phyloP scores from a whole-genome alignment of 2,329 filamentous ascomycete species.

The Didymellaceae sp. region DNA sequence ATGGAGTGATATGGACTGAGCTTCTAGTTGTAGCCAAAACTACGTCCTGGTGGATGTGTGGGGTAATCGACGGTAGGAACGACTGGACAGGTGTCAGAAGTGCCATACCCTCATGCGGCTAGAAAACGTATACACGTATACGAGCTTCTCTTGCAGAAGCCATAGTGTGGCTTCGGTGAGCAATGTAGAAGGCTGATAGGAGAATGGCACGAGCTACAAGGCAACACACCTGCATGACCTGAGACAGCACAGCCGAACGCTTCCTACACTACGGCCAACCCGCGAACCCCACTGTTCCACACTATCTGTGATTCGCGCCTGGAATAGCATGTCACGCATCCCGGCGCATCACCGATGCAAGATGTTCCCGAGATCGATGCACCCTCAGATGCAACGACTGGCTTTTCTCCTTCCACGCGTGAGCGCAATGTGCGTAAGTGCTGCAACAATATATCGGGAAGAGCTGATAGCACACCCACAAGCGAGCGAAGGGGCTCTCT shows the following conservation, averaged over 20 bases:
- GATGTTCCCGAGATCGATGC: constrained; percentile 20
- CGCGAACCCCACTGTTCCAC: constrained; percentile 8
- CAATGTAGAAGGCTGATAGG: constrained; percentile 17
- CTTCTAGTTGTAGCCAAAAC: background rate
- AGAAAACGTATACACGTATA: constrained; percentile 12
- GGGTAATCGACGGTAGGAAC: background rate
- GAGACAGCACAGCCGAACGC: constrained; percentile 10
- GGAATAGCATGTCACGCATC: constrained; percentile 15
- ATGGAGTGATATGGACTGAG: background rate
- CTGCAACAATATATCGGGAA: constrained; percentile 4
- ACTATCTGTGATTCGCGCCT: constrained; percentile 1
- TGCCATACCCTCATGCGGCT: constrained; percentile 12
- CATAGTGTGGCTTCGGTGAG: constrained; percentile 9
- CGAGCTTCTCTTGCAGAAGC: constrained; percentile 2
- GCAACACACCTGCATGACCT: constrained; percentile 10
- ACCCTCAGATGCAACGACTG: constrained; percentile 7
- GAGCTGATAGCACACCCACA: background rate
- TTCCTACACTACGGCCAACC: constrained; percentile 6
- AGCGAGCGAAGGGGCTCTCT: background rate
- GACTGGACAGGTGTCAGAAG: constrained; percentile 20
- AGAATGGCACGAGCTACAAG: constrained; percentile 18
- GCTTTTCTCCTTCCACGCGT: constrained; percentile 4
- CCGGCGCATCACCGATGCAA: constrained; percentile 9
- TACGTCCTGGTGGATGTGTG: constrained; percentile 9
- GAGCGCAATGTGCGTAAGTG: constrained; percentile 1